A percentile compares a stretch with the other conserved stretches of the same genome.
Evolutionary conservation across 2,329 filamentous ascomycete genomes (phyloP).

Genomic region (Aspergillus melleus): DNA sequence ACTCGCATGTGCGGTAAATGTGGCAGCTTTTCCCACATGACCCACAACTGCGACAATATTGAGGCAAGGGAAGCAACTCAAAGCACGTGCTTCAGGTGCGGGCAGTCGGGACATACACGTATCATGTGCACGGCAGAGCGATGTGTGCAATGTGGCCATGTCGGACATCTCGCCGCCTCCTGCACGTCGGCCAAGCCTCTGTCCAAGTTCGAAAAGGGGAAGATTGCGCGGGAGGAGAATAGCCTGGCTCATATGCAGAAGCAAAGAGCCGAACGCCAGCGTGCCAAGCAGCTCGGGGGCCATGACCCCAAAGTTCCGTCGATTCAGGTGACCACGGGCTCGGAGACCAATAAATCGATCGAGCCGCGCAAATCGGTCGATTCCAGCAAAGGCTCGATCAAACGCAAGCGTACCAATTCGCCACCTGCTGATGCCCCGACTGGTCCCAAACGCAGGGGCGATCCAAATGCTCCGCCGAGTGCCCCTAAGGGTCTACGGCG

Average conservation of each 20-base stretch:
- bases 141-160: conserved; percentile 46
- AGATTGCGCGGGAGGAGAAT: conserved; percentile 39
- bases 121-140: conserved; percentile 40
- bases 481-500: conserved; percentile 25
- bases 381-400: conserved; percentile 20
- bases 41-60: conserved; percentile 46
- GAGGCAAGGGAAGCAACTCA: conserved; percentile 39
- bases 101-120: conserved; percentile 39
- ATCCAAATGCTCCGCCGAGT: conserved; percentile 22
- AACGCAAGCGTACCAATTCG: conserved; percentile 36
- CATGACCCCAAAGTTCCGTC: conserved; percentile 48
- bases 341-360: conserved; percentile 12
- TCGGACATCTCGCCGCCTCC: conserved; percentile 39
- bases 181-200: conserved; percentile 39
- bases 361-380: conserved; percentile 5
- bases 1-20: conserved; percentile 45
- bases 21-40: conserved; percentile 47
- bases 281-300: conserved; percentile 43
- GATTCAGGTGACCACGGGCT: conserved; percentile 32
- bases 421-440: conserved; percentile 23
- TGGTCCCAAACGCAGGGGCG: conserved; percentile 28
- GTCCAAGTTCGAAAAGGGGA: conserved; percentile 37
- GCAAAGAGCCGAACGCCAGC: conserved; percentile 38
- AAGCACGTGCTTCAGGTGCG: conserved; percentile 46
- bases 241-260: conserved; percentile 35